Base-by-base conservation (phyloP, 108 stramenopile genomes). In the Discostella pseudostelligera region DNA sequence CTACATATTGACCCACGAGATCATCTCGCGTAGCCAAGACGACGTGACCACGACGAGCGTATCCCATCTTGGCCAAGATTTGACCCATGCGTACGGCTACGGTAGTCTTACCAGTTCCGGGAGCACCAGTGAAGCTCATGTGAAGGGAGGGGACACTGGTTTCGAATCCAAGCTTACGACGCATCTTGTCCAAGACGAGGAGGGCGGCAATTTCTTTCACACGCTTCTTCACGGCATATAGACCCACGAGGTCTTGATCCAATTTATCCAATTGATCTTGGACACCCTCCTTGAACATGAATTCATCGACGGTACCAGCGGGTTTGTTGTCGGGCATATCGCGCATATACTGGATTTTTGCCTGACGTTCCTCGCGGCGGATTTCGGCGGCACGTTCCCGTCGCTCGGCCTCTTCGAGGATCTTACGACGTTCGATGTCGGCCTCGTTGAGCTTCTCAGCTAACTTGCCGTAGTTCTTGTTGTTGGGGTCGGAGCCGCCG, bases 261-360 rank as follows among this genome's bases (percentile, higher is more conserved):
- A 97, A 94, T 69, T 95, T 96, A 75, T 92, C 90, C 21, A 97
- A 89, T 69, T 95, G 92, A 62, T 93, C 96, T 76, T 96, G 89
- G 29, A 97, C 97, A 70, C 96, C 97, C 83, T 96, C 96, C 85
- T 97, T 96, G 84, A 91, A 97, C 96, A 96, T 97, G 83, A 96
- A 97, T 66, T 97, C 97, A 42, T 96, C 95, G 22, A 96, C 93
- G 56, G 96, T 96, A 22, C 97, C 97, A 51, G 94, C 94, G 12
- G 87, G 87, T 46, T 81, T 83, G 54, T 14, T 59, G 65, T 97
- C 96, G 42, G 90, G 89, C 96, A 97, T 97, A 17, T 96, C 83
- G 47, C 80, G 56, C 95, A 97, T 96, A 91, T 92, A 97, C 39
- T 79, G 80, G 60, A 97, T 94, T 83, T 97, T 97, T 14, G 64